Evolutionary conservation across 2,329 filamentous ascomycete species (phyloP).

Genomic region (Aspergillus terreus): DNA sequence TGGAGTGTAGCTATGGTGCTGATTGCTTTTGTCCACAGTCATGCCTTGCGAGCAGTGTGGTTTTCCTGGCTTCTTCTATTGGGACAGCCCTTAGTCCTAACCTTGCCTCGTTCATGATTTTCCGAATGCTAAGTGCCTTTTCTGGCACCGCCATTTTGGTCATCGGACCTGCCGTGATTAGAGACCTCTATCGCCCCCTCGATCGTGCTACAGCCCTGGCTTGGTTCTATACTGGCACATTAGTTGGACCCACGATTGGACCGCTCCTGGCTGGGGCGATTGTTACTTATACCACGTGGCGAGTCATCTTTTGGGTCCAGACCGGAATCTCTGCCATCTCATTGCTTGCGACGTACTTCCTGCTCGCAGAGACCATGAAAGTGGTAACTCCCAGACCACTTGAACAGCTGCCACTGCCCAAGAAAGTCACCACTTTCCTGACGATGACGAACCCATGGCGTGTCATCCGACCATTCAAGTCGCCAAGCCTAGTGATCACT

Average conservation of each 20-base stretch:
- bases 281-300: slow-evolving; percentile 1
- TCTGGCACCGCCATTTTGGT: background rate
- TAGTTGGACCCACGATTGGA: background rate
- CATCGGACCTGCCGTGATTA: background rate
- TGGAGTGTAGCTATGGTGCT: background rate
- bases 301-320: slow-evolving; percentile 4
- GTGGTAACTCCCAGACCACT: background rate
- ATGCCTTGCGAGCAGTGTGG: background rate
- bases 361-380: background rate
- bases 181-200: background rate
- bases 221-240: background rate
- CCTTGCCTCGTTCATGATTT: background rate
- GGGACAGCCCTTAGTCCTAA: background rate
- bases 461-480: background rate
- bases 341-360: background rate
- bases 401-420: background rate
- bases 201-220: background rate
- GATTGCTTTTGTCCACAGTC: background rate
- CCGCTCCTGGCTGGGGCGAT: background rate
- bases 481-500: slow-evolving; percentile 1
- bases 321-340: background rate
- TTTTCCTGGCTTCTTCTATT: background rate
- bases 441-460: background rate
- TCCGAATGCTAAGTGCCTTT: slow-evolving; percentile 1
- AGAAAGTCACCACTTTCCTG: background rate